Conservation (phyloP, 2,329 filamentous ascomycete genomes). For the Colletotrichum limetticola region DNA sequence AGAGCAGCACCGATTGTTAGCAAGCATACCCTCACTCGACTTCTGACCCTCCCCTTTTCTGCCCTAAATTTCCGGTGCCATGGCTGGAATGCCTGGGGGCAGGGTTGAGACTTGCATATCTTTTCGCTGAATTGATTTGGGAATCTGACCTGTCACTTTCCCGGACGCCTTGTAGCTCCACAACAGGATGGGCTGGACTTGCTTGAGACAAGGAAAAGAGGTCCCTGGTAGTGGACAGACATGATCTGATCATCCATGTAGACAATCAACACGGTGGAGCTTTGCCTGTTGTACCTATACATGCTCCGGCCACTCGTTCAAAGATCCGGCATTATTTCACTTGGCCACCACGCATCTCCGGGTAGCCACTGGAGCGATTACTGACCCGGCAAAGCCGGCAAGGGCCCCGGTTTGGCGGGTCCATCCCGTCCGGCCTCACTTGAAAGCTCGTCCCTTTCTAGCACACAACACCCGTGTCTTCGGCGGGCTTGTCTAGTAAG, state of each 20-base stretch:
- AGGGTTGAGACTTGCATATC: slow-evolving; percentile 20
- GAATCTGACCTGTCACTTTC: slow-evolving; percentile 30
- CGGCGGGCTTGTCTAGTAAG: too few species aligned
- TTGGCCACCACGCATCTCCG: neutral
- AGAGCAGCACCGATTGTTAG: neutral
- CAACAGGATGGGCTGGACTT: neutral
- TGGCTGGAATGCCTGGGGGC: slow-evolving; percentile 13
- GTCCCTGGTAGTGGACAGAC: slow-evolving; percentile 27
- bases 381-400: slow-evolving; percentile 1
- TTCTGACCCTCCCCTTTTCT: slow-evolving; percentile 12
- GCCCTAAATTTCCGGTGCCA: slow-evolving; percentile 23
- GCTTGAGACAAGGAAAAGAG: slow-evolving; percentile 15
- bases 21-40: slow-evolving; percentile 17
- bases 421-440: slow-evolving; percentile 5
- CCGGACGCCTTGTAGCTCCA: neutral
- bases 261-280: slow-evolving; percentile 18
- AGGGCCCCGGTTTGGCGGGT: neutral
- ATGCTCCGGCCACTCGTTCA: neutral
- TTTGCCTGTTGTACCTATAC: slow-evolving; percentile 12
- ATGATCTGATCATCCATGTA: slow-evolving; percentile 31
- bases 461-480: neutral
- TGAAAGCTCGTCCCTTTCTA: neutral
- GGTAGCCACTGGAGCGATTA: neutral
- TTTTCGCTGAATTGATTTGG: slow-evolving; percentile 7
- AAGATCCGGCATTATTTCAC: neutral